phyloP scores from a whole-genome alignment of 139 green algal species.

The Chlorella sp. region DNA sequence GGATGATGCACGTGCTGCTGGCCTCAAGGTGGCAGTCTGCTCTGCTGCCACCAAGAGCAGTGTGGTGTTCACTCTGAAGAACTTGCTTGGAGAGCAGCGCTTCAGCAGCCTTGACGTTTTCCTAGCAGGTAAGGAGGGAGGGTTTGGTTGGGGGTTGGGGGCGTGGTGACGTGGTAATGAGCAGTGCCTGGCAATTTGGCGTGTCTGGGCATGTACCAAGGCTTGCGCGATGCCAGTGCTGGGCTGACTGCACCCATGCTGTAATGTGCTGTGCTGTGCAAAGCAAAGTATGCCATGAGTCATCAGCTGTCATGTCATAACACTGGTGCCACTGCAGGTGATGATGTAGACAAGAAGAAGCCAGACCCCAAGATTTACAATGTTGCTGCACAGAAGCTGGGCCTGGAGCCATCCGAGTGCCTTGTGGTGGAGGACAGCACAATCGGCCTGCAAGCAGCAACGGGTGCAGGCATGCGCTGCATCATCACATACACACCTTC shows the following conservation, averaged over 20 bases:
- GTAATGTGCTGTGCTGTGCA: too few species aligned
- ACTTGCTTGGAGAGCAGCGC: conserved; percentile 69
- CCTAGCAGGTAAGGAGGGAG: conserved; percentile 72
- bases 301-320: too few species aligned
- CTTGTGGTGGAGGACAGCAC: conserved; percentile 91
- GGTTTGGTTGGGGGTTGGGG: too few species aligned
- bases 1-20: conserved; percentile 65
- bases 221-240: too few species aligned
- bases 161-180: too few species aligned
- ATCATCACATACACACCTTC: conserved; percentile 71
- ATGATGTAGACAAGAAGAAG: conserved; percentile 90
- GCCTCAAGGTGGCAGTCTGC: conserved; percentile 77
- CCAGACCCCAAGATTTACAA: conserved; percentile 86
- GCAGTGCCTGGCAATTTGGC: too few species aligned
- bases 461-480: conserved; percentile 87
- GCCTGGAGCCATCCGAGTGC: conserved; percentile 68
- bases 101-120: conserved; percentile 80
- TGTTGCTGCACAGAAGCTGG: conserved; percentile 72
- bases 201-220: too few species aligned
- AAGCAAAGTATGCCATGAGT: too few species aligned
- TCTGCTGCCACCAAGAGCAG: conserved; percentile 83
- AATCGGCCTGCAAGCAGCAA: conserved; percentile 80
- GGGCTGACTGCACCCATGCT: too few species aligned
- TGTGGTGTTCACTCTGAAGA: conserved; percentile 64
- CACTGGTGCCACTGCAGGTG: too few species aligned